Base-by-base conservation (phyloP, 768 basidiomycete species). In the Leucosporidium creatinivorum region DNA sequence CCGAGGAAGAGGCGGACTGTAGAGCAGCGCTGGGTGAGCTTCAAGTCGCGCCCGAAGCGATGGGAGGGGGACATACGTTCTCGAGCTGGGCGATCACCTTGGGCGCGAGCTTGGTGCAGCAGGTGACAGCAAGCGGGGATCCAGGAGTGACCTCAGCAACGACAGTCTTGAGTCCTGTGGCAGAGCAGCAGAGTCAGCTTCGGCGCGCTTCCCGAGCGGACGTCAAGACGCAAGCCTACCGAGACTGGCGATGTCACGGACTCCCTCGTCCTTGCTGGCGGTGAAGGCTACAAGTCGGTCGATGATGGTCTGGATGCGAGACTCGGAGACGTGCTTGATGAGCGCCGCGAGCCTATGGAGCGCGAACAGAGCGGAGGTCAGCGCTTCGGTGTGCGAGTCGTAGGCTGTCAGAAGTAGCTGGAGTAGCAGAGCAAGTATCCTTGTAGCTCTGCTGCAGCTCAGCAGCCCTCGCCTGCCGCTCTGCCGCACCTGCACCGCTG, bases 171-270 rank as follows among this genome's bases (percentile, higher is more conserved):
- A 99, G 81, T 7, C 92, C 94, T 93, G 73, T 21, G 48, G 62
- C 28, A 26, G 36, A 25, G 8, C 48, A 17, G 30, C 10, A 39
- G 31, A 21, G 54, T 69, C 44, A 73, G 70, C 21, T 15, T 28
- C 47, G 39, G 39, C 39, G 39, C 39, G 15, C 39, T 44, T 44
- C 39, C 39, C 15, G 10, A 44, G 39, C 39, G 39, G 10, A 44
- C 8, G 10, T 44, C 39, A 44, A 39, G 36, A 28, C 15, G 39
- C 28, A 30, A 57, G n/a, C 83, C 65, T 60, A 96, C 93, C 94
- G 63, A 97, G 84, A 54, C 88, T 88, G 13, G 93, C 91, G 63
- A 99, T 93, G 80, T 98, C 93, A 67, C 96, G 82, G 61, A 94
- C 80, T 73, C 96, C 93, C 74, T 97, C 93, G 62, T 97, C 92